Conservation (phyloP, 2,329 filamentous ascomycete species). For the Sporothrix globosa region DNA sequence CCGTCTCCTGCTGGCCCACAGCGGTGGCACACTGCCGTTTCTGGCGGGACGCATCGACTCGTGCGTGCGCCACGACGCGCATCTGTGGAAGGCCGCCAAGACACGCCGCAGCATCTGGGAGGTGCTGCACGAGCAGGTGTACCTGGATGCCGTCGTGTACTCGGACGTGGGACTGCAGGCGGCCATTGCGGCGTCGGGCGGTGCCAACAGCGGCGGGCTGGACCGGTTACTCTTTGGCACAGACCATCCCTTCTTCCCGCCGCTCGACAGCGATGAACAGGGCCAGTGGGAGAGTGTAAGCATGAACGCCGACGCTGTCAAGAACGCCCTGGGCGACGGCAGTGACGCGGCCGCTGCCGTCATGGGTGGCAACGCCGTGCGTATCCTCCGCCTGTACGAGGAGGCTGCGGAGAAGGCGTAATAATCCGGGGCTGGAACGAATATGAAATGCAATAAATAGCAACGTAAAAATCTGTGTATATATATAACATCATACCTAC, state of each 20-base stretch:
- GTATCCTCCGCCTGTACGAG: slow-evolving; percentile 35
- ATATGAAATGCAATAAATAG: neutral
- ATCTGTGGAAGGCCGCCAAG: slow-evolving; percentile 68
- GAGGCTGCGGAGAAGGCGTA: slow-evolving; percentile 20
- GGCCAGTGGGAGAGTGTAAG: slow-evolving; percentile 71
- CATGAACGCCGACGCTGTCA: slow-evolving; percentile 54
- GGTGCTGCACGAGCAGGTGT: slow-evolving; percentile 71
- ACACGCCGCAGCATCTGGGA: slow-evolving; percentile 58
- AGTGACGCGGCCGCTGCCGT: slow-evolving; percentile 30
- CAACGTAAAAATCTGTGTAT: neutral
- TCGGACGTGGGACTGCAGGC: slow-evolving; percentile 72
- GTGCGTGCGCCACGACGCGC: slow-evolving; percentile 80
- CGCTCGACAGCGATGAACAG: slow-evolving; percentile 60
- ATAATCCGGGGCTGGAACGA: neutral
- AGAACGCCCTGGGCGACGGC: slow-evolving; percentile 35
- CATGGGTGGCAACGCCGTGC: slow-evolving; percentile 38
- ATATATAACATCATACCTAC: neutral
- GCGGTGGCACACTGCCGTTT: slow-evolving; percentile 85
- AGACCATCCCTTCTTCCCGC: slow-evolving; percentile 85
- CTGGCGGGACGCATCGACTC: slow-evolving; percentile 86
- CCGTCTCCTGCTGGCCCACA: slow-evolving; percentile 80
- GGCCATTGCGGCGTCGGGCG: slow-evolving; percentile 64
- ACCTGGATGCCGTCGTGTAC: slow-evolving; percentile 85
- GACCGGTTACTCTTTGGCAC: slow-evolving; percentile 80
- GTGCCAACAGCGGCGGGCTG: slow-evolving; percentile 56